Evolutionary conservation across 805 yeast species (phyloP).

Genomic region (Lipomyces spencermartinsiae): DNA sequence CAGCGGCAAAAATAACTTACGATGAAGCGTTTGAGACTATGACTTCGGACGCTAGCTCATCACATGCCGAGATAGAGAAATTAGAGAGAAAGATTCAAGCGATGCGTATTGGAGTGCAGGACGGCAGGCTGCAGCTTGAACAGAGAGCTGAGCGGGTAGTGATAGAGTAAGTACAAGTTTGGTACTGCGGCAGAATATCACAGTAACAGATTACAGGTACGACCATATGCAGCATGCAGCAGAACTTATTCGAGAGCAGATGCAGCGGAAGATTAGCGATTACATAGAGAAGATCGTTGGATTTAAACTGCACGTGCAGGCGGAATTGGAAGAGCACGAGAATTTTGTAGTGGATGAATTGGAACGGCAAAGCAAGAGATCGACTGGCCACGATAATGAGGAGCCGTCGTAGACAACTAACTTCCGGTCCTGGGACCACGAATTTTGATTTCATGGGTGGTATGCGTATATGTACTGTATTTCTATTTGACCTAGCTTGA

Average conservation of each 20-base stretch:
- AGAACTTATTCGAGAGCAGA: conserved; percentile 53
- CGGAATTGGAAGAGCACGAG: conserved; percentile 65
- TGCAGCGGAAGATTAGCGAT: conserved; percentile 61
- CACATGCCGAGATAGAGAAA: conserved; percentile 69
- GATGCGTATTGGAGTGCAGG: conserved; percentile 56
- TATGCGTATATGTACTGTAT: neutral
- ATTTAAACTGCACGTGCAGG: conserved; percentile 72
- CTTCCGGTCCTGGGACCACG: neutral
- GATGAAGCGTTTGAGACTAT: conserved; percentile 63
- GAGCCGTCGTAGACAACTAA: neutral
- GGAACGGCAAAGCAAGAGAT: conserved; percentile 62
- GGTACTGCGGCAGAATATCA: neutral
- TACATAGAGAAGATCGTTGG: conserved; percentile 65
- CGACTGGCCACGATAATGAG: conserved; percentile 55
- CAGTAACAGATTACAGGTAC: conserved; percentile 29
- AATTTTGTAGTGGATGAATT: conserved; percentile 53
- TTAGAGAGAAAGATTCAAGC: conserved; percentile 63
- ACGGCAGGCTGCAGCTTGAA: conserved; percentile 57
- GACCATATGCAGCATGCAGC: conserved; percentile 59
- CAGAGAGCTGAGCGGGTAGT: conserved; percentile 58
- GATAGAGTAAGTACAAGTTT: conserved; percentile 49
- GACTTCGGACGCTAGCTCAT: conserved; percentile 58
- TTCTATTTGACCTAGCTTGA: neutral
- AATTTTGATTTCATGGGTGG: neutral
- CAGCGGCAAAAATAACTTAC: conserved; percentile 58